Evolutionary conservation across 1,284 basidiomycete species (phyloP), one percentile per base, ranked within the genome.

Genomic region (Puccinia horiana): DNA sequence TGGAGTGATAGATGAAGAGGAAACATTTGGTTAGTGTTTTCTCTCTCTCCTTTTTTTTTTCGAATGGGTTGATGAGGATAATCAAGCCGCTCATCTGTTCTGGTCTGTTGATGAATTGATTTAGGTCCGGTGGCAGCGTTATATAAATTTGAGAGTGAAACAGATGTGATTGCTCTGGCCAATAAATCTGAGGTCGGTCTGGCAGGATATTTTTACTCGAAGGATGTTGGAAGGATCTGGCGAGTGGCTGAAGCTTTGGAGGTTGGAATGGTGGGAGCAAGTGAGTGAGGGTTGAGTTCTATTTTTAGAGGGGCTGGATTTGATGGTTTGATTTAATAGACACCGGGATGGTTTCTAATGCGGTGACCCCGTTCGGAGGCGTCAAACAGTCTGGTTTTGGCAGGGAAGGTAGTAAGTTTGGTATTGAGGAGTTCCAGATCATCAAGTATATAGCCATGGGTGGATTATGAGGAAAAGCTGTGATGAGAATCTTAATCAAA

Each of bases 241-340:
- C 91, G 96, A 67, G 95, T 99, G n/a, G 94, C 95, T n/a, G 96
- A 98, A 88, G 93, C 91, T 83, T 89, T 99, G 67, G 94, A 99
- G 88, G 94, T 95, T 4, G 97, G 97, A 11, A 98, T 99, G 96
- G 94, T 96, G 40, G 93, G 94, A 58, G 90, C 91, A 81, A 83
- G 67, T 76, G 47, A 47, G 75, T 76, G 8, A 76, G 9, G 56
- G 42, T 56, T 29, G 42, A 47, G 9, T 52, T 56, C 58, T 29
- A 8, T 73, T 56, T 37, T 29, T 74, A 32, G 12, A 23, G n/a
- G 1, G 42, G 18, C 16, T 26, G 1, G 47, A 35, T 32, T 63
- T 9, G 18, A 35, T 63, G 42, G 11, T 47, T 72, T 67, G n/a
- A 70, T 69, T 1, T 29, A 35, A 9, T 58, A 76, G 75, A 97